These are phyloP conservation scores for Curvularia hawaiiensis DNA, from an alignment of 2,329 filamentous ascomycete genomes.

Conservation along the genomic window DNA sequence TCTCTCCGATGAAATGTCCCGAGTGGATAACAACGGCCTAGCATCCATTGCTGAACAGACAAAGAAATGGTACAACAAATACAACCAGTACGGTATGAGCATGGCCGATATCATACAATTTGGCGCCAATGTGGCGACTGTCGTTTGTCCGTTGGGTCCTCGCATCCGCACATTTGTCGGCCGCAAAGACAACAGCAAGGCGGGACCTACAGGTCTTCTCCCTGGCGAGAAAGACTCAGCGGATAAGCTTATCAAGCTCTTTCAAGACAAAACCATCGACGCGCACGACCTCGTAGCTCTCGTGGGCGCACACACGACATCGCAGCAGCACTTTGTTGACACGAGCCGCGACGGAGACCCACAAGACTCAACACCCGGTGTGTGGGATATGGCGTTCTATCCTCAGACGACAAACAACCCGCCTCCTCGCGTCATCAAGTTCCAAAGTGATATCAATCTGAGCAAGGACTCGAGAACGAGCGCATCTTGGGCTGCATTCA, in stretches of 20 bases:
- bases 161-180: conserved; percentile 46
- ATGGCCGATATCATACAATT: conserved; percentile 50
- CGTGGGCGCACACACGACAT: conserved; percentile 46
- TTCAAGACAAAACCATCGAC: conserved; percentile 47
- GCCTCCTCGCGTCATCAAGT: conserved; percentile 44
- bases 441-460: conserved; percentile 44
- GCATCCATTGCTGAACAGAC: conserved; percentile 35
- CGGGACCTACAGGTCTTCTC: conserved; percentile 42
- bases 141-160: conserved; percentile 48
- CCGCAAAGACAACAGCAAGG: conserved; percentile 44
- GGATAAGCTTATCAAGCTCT: conserved; percentile 44
- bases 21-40: conserved; percentile 39
- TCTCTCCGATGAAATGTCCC: conserved; percentile 36
- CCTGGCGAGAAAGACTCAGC: conserved; percentile 42
- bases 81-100: conserved; percentile 41
- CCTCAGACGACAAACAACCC: conserved; percentile 36
- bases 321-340: conserved; percentile 46
- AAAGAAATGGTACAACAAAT: conserved; percentile 41
- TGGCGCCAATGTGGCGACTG: conserved; percentile 46
- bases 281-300: conserved; percentile 46
- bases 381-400: conserved; percentile 48
- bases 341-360: conserved; percentile 40
- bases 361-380: conserved; percentile 45
- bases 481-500: conserved; percentile 41
- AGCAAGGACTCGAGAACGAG: conserved; percentile 42